These are phyloP conservation scores for Peniophora sp. DNA, from an alignment of 1,284 basidiomycete genomes.

Conservation along the genomic window DNA sequence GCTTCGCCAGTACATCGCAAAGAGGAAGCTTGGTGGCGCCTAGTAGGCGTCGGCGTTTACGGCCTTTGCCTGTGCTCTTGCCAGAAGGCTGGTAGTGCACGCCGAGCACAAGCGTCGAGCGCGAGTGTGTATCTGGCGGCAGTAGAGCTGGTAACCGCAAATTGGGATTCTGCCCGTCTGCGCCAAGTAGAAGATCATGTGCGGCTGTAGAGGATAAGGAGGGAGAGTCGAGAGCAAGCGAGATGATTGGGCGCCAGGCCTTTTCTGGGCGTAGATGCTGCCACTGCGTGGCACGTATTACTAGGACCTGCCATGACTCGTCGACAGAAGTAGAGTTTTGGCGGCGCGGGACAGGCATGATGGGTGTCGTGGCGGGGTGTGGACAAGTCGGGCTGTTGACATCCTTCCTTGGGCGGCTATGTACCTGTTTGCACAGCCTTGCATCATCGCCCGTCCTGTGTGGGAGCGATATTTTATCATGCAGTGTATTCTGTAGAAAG, in stretches of 20 bases:
- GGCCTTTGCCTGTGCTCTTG: not conserved
- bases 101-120: slow-evolving; percentile 1
- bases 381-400: no score
- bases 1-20: no score
- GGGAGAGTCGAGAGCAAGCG: slow-evolving; percentile 40
- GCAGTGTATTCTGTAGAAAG: no score
- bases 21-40: no score
- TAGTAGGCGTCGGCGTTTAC: no score
- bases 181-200: slow-evolving; percentile 51
- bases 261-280: slow-evolving; percentile 24
- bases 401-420: no score
- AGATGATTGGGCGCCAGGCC: slow-evolving; percentile 55
- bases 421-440: no score
- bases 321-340: no score
- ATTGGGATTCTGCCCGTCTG: slow-evolving; percentile 64
- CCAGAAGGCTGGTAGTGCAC: not conserved
- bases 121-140: slow-evolving; percentile 24
- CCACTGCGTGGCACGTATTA: slow-evolving; percentile 25
- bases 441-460: no score
- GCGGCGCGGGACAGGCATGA: no score
- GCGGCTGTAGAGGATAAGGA: slow-evolving; percentile 12
- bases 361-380: no score
- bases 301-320: slow-evolving; percentile 9
- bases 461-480: no score
- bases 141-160: slow-evolving; percentile 42